phyloP scores from a whole-genome alignment of 768 basidiomycete genomes.

The Termitomyces sp. region DNA sequence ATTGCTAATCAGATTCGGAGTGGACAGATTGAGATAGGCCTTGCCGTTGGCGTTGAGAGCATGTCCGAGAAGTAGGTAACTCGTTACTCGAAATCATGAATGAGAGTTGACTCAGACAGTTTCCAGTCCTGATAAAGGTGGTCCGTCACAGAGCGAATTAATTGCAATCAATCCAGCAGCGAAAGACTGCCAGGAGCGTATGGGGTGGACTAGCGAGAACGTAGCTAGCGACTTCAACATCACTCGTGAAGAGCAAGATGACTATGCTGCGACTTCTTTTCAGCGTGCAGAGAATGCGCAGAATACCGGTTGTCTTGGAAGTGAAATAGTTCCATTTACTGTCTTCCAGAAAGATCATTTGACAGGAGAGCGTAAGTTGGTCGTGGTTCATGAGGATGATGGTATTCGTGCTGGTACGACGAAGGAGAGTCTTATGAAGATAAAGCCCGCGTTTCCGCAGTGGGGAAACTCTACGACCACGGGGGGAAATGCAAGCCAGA shows the following conservation, averaged over 20 bases:
- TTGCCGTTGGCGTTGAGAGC: slow-evolving; percentile 81
- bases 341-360: slow-evolving; percentile 54
- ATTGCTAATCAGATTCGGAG: slow-evolving; percentile 72
- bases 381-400: slow-evolving; percentile 67
- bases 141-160: slow-evolving; percentile 55
- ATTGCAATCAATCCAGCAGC: slow-evolving; percentile 52
- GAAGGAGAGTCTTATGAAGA: slow-evolving; percentile 54
- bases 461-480: slow-evolving; percentile 74
- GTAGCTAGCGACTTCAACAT: slow-evolving; percentile 72
- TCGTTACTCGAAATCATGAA: slow-evolving; percentile 14
- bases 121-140: slow-evolving; percentile 58
- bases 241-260: slow-evolving; percentile 72
- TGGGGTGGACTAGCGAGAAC: slow-evolving; percentile 91
- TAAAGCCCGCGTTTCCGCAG: slow-evolving; percentile 76
- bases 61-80: slow-evolving; percentile 69
- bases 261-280: slow-evolving; percentile 69
- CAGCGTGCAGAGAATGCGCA: slow-evolving; percentile 76
- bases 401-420: slow-evolving; percentile 77
- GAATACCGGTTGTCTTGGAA: slow-evolving; percentile 54
- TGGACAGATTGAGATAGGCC: slow-evolving; percentile 77
- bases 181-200: slow-evolving; percentile 60
- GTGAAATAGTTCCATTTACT: slow-evolving; percentile 75
- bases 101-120: background rate
- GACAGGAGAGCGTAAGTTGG: slow-evolving; percentile 45
- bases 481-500: slow-evolving; percentile 82